Base-by-base conservation (phyloP, 257 asterid species). In the Fraxinus americana region DNA sequence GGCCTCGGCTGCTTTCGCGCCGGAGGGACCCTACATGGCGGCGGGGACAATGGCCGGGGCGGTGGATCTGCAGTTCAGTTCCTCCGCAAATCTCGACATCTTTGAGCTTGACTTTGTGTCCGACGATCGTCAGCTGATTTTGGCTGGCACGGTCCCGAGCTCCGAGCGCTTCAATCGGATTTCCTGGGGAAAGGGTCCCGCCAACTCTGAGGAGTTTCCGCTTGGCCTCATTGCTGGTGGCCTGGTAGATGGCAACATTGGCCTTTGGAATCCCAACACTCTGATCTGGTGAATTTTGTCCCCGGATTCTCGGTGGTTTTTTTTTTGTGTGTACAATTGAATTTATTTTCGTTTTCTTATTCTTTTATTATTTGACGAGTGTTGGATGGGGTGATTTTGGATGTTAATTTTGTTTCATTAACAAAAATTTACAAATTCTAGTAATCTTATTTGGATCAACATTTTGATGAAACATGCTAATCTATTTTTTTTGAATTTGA, bases 21-120 rank as follows among this genome's bases (percentile, higher is more conserved):
- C 99, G 82, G 98, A 90, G n/a, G 93, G 90, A 39, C 86, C 91
- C 61, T 93, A 90, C 87, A 73, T 95, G 90, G 98, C 99, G 10
- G 97, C 98, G 71, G 99, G 99, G 67, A 95, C 99, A 86, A 95
- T 95, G 99, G 97, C 99, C 0, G 99, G 99, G 72, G 99, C 99
- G 73, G 99, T 95, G 83, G 99, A 95, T 93, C 90, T 91, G 84
- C 92, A 90, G 70, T 95, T 95, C 88, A 95, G 99, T 80, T 95
- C 99, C 14, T 87, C 96, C 12, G 98, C 99, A 13, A 95, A 92
- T 88, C 90, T 95, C 70, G 99, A 95, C 79, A 84, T 95, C 41
- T 95, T 91, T 83, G 90, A 93, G 91, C 91, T 95, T 36, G 98
- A 95, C 84, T 95, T 95, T 75, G 92, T 84, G 27, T 90, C 97